Evolutionary conservation across 169 alveolate genomes (phyloP).

Genomic region (Cryptosporidium viatorum): DNA sequence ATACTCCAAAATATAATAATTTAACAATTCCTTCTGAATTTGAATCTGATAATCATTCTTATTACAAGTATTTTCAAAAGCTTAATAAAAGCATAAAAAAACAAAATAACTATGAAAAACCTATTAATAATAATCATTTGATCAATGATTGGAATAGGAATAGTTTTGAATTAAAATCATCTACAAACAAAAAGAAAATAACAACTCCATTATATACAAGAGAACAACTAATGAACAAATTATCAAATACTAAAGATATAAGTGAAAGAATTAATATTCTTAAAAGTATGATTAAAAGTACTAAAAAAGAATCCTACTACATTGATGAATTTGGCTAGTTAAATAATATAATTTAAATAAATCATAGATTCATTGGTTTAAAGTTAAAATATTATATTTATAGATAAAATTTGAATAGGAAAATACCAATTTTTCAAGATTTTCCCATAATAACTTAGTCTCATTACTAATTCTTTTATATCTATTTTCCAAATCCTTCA

Average conservation of each 20-base stretch:
- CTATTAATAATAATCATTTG: not conserved
- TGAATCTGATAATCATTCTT: not conserved
- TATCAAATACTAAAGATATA: slow-evolving; percentile 63
- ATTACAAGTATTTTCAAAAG: not conserved
- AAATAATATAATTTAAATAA: not conserved
- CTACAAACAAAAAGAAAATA: not conserved
- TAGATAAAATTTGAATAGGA: slow-evolving; percentile 45
- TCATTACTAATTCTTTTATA: slow-evolving; percentile 51
- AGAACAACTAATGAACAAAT: slow-evolving; percentile 52
- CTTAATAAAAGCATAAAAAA: slow-evolving; percentile 1
- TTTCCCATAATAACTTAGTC: slow-evolving; percentile 45
- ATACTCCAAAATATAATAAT: not conserved
- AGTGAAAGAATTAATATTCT: slow-evolving; percentile 62
- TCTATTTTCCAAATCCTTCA: slow-evolving; percentile 27
- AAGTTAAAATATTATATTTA: slow-evolving; percentile 27
- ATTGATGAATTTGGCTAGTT: not conserved
- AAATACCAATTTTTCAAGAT: slow-evolving; percentile 33
- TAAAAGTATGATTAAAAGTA: slow-evolving; percentile 58
- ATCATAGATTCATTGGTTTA: not conserved
- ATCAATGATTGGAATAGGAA: not conserved
- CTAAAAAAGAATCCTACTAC: slow-evolving; percentile 21
- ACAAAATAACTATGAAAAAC: not conserved
- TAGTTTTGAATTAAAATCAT: not conserved
- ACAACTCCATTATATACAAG: slow-evolving; percentile 3
- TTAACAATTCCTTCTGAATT: not conserved